Percentiles rank a stretch among this genome's conserved stretches.
phyloP scores from a whole-genome alignment of 2,329 filamentous ascomycete species.

The Magnaporthiopsis incrustans region DNA sequence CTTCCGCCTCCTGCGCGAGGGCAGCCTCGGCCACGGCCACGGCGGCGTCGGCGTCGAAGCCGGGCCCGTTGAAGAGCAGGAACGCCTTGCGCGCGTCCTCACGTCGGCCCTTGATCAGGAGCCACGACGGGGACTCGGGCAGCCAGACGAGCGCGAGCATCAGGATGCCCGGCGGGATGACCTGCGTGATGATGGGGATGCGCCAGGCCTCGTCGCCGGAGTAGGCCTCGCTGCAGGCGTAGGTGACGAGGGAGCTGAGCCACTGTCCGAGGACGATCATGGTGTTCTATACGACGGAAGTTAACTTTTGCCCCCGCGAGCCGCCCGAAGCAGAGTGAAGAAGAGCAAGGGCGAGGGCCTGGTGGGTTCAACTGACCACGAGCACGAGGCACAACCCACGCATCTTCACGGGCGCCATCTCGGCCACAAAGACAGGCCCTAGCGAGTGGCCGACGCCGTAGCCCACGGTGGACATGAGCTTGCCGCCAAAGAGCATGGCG shows the following conservation, averaged over 20 bases:
- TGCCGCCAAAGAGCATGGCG: conserved; percentile 21
- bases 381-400: conserved; percentile 21
- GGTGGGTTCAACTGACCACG: conserved; percentile 10
- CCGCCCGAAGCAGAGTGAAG: no score
- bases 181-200: conserved; percentile 22
- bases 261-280: conserved; percentile 25
- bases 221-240: conserved; percentile 13
- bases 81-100: conserved; percentile 30
- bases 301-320: no score
- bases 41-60: not conserved
- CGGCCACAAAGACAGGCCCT: conserved; percentile 24
- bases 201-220: conserved; percentile 20
- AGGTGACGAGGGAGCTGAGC: conserved; percentile 19
- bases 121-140: conserved; percentile 39
- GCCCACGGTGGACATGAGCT: conserved; percentile 15
- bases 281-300: conserved; percentile 15
- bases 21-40: not conserved
- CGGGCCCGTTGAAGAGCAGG: not conserved
- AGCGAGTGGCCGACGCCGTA: conserved; percentile 24
- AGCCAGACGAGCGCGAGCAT: conserved; percentile 12
- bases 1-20: not conserved
- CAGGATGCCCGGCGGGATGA: conserved; percentile 19
- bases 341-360: no score
- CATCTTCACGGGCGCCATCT: conserved; percentile 23
- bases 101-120: conserved; percentile 34